Conservation (phyloP, 2,329 filamentous ascomycete genomes). For the Sphaerostilbella broomeana region DNA sequence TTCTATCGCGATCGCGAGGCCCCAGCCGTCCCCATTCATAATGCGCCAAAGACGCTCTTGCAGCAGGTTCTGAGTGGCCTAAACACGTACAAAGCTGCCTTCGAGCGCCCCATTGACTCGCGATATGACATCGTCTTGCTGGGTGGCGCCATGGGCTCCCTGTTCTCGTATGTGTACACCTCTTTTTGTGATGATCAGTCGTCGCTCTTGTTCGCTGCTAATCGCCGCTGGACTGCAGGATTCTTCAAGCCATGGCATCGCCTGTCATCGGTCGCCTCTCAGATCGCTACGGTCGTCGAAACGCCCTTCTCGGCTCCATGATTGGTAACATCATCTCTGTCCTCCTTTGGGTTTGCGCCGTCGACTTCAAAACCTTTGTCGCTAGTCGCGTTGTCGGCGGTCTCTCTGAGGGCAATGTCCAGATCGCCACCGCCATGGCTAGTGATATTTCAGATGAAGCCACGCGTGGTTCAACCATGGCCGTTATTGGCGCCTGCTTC, state of each 20-base stretch:
- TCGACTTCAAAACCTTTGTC: slow-evolving; percentile 92
- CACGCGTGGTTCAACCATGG: slow-evolving; percentile 86
- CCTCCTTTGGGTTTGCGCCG: slow-evolving; percentile 85
- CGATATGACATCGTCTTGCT: slow-evolving; percentile 95
- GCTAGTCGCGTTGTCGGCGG: slow-evolving; percentile 90
- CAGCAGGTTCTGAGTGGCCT: slow-evolving; percentile 73
- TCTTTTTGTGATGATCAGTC: no score
- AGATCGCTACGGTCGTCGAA: slow-evolving; percentile 80
- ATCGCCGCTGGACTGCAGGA: slow-evolving; percentile 45
- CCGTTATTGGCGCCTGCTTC: slow-evolving; percentile 92
- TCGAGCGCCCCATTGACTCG: slow-evolving; percentile 86
- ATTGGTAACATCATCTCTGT: slow-evolving; percentile 87
- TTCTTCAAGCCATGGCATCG: slow-evolving; percentile 87
- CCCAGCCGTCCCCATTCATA: slow-evolving; percentile 35
- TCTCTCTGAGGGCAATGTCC: slow-evolving; percentile 92
- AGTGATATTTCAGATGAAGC: slow-evolving; percentile 88
- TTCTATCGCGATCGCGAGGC: slow-evolving; percentile 89
- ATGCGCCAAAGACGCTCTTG: slow-evolving; percentile 58
- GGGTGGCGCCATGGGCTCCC: slow-evolving; percentile 83
- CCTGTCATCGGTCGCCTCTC: slow-evolving; percentile 85
- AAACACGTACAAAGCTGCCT: slow-evolving; percentile 91
- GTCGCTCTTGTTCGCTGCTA: no score
- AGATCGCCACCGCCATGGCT: slow-evolving; percentile 91
- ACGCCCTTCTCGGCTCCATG: slow-evolving; percentile 87
- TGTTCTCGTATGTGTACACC: slow-evolving; percentile 69